A percentile compares a stretch with the other conserved stretches of the same genome.
phyloP scores from a whole-genome alignment of 2,329 filamentous ascomycete species.

The Acrocalymma vagum region DNA sequence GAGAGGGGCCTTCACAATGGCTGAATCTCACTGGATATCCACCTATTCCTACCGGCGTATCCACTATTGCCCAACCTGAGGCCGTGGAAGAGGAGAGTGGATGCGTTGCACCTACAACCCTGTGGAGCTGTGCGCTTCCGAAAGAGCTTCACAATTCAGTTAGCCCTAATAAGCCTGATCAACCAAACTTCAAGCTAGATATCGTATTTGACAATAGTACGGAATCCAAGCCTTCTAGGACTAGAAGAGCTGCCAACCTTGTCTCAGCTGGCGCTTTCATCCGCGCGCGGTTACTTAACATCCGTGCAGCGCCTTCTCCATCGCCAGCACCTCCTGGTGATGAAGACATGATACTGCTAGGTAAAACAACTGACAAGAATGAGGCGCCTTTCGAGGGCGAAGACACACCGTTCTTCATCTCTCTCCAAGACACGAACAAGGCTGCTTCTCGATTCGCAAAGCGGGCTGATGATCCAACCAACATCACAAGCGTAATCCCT shows the following conservation, averaged over 20 bases:
- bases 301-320: conserved; percentile 50
- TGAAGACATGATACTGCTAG: conserved; percentile 80
- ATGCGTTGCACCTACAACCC: conserved; percentile 75
- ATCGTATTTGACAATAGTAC: conserved; percentile 70
- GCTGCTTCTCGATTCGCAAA: conserved; percentile 42
- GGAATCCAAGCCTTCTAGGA: conserved; percentile 40
- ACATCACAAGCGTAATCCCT: conserved; percentile 67
- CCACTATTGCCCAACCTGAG: conserved; percentile 79
- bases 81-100: conserved; percentile 69
- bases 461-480: conserved; percentile 42
- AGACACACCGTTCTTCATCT: conserved; percentile 88
- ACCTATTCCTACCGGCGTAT: conserved; percentile 82
- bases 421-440: conserved; percentile 62
- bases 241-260: conserved; percentile 69
- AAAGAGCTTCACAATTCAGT: conserved; percentile 76
- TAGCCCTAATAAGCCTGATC: conserved; percentile 68
- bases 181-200: conserved; percentile 82
- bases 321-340: conserved; percentile 67
- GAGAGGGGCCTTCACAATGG: conserved; percentile 73
- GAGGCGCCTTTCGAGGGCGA: conserved; percentile 79
- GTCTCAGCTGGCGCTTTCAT: conserved; percentile 48
- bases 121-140: conserved; percentile 89
- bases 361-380: conserved; percentile 83
- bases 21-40: conserved; percentile 88
- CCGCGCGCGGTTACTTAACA: conserved; percentile 35